These are phyloP conservation scores for Paecilomyces formosus DNA, from an alignment of 2,329 filamentous ascomycete genomes.

Conservation along the genomic window DNA sequence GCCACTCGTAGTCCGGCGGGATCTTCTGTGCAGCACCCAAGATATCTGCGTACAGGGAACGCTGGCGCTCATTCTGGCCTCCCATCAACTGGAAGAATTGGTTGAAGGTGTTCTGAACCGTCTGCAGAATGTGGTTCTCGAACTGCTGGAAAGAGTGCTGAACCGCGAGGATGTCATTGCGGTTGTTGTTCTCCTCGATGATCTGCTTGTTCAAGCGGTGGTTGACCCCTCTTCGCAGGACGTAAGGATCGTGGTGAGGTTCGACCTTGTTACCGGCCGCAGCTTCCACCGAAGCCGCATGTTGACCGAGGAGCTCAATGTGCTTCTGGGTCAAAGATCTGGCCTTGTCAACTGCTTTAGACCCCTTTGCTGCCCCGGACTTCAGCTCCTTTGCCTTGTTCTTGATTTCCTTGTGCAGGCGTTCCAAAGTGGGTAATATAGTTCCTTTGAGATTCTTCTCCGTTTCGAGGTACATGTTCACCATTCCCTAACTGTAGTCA, in stretches of 20 bases:
- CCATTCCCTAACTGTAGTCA: constrained; percentile 54
- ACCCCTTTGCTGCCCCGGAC: constrained; percentile 70
- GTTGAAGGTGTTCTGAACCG: constrained; percentile 73
- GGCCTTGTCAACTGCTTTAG: constrained; percentile 87
- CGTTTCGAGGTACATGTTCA: constrained; percentile 84
- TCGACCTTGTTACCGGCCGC: constrained; percentile 59
- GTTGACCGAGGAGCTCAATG: constrained; percentile 85
- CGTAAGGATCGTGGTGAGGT: constrained; percentile 76
- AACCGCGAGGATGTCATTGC: constrained; percentile 82
- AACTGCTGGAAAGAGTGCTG: constrained; percentile 85
- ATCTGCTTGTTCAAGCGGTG: constrained; percentile 87
- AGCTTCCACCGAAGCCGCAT: constrained; percentile 73
- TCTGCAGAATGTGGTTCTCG: constrained; percentile 75
- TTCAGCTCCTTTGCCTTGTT: constrained; percentile 86
- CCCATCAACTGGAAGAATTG: constrained; percentile 75
- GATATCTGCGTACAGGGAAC: constrained; percentile 77
- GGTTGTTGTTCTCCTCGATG: constrained; percentile 90
- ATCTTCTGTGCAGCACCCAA: constrained; percentile 68
- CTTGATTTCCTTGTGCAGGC: constrained; percentile 94
- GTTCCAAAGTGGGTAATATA: constrained; percentile 80
- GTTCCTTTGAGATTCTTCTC: constrained; percentile 82
- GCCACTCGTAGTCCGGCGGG: constrained; percentile 84
- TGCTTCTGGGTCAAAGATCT: constrained; percentile 85
- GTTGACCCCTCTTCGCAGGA: constrained; percentile 71
- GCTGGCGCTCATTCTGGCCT: constrained; percentile 73